A percentile compares a stretch with the other conserved stretches of the same genome.
Evolutionary conservation across 345 rosid genomes (phyloP).

Genomic region (Punica granatum): DNA sequence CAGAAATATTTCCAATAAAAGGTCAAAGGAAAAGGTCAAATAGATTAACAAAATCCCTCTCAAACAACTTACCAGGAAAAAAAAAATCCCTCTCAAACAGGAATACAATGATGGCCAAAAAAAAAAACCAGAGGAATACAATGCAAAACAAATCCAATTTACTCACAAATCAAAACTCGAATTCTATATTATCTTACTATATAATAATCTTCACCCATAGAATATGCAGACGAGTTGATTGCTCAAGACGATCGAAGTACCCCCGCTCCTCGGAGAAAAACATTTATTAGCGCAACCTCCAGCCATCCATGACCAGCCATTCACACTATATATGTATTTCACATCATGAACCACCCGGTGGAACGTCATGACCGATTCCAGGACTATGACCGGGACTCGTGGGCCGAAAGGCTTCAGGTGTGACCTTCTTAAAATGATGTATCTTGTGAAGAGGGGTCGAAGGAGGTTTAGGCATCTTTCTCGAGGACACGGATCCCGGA

Average conservation of each 20-base stretch:
- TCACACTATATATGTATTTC: not conserved
- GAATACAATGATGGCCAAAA: not conserved
- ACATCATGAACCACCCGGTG: slow-evolving; percentile 9
- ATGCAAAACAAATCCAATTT: not conserved
- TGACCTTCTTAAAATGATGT: slow-evolving; percentile 5
- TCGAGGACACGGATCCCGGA: not conserved
- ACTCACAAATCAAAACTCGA: not conserved
- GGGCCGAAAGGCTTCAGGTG: slow-evolving; percentile 14
- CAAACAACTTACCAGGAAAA: too few relatives aligned
- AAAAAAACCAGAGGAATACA: too few relatives aligned
- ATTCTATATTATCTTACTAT: not conserved
- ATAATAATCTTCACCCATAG: not conserved
- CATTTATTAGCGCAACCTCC: not conserved
- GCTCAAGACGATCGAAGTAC: not conserved
- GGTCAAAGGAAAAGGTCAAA: too few relatives aligned
- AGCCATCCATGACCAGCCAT: too few relatives aligned
- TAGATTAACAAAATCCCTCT: not conserved
- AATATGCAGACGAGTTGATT: not conserved
- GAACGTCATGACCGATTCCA: slow-evolving; percentile 8
- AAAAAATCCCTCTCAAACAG: too few relatives aligned
- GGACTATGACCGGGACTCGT: slow-evolving; percentile 17
- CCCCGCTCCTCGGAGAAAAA: not conserved
- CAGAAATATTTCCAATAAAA: too few relatives aligned
- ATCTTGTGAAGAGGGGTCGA: not conserved
- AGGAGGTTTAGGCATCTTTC: slow-evolving; percentile 9